phyloP scores from a whole-genome alignment of 2,329 filamentous ascomycete genomes.

The Trichoderma sp. region DNA sequence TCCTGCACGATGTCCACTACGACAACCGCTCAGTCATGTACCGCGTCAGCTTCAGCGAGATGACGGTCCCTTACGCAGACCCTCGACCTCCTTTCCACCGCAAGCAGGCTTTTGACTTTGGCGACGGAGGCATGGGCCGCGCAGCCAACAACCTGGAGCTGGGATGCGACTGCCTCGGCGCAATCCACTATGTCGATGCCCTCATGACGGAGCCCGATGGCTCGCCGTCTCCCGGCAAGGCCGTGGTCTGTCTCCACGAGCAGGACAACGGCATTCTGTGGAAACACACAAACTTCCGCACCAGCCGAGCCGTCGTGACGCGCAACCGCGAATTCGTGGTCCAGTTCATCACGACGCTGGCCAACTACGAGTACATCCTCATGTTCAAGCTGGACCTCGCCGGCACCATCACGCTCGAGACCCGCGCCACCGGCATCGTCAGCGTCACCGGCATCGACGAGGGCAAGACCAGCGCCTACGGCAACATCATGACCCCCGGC shows the following conservation, averaged over 20 bases:
- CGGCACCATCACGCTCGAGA: conserved; percentile 64
- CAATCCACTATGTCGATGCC: conserved; percentile 66
- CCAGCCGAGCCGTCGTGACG: conserved; percentile 61
- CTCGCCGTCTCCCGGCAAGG: conserved; percentile 54
- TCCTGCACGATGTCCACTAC: conserved; percentile 71
- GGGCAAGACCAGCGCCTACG: conserved; percentile 56
- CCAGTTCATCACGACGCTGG: conserved; percentile 70
- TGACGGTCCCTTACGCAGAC: conserved; percentile 71
- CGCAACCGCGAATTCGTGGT: conserved; percentile 66
- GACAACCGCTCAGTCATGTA: conserved; percentile 68
- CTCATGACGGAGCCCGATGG: conserved; percentile 59
- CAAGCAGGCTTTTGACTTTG: conserved; percentile 74
- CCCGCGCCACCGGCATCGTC: conserved; percentile 68
- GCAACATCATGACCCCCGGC: conserved; percentile 66
- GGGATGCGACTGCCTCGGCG: conserved; percentile 72
- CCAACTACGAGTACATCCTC: conserved; percentile 70
- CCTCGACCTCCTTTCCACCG: conserved; percentile 67
- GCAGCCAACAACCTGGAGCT: conserved; percentile 70
- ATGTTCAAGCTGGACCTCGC: conserved; percentile 62
- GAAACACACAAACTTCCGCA: conserved; percentile 75
- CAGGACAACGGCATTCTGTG: conserved; percentile 71
- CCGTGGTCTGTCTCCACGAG: conserved; percentile 71
- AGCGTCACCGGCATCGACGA: conserved; percentile 63
- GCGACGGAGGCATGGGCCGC: conserved; percentile 68
- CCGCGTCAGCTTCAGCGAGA: conserved; percentile 68